These are phyloP conservation scores for Exophiala mesophila DNA, from an alignment of 2,329 filamentous ascomycete species.

Conservation along the genomic window DNA sequence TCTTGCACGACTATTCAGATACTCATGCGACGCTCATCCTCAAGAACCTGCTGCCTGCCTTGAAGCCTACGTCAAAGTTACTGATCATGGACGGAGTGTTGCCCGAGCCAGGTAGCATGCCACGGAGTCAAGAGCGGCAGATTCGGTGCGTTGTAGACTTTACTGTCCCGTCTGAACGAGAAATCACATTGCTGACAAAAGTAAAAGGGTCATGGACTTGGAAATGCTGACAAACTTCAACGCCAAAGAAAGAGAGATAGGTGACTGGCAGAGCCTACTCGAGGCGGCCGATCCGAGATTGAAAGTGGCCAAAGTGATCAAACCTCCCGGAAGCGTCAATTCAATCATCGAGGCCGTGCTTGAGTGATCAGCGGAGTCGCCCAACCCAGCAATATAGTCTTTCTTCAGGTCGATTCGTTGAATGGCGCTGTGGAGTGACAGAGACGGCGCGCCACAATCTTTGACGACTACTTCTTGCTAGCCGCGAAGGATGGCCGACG, in stretches of 20 bases:
- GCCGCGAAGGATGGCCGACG: slow-evolving; percentile 57
- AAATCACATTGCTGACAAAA: slow-evolving; percentile 1
- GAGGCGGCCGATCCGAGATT: slow-evolving; percentile 15
- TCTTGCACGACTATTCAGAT: not conserved
- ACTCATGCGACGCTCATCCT: not conserved
- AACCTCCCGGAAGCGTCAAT: slow-evolving; percentile 14
- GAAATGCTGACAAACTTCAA: slow-evolving; percentile 24
- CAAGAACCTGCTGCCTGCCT: not conserved
- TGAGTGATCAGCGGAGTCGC: slow-evolving; percentile 78
- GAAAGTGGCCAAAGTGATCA: slow-evolving; percentile 11
- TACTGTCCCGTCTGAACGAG: not conserved
- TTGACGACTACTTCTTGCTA: slow-evolving; percentile 79
- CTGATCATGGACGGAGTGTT: not conserved
- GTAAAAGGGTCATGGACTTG: slow-evolving; percentile 11
- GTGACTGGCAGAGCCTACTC: slow-evolving; percentile 17
- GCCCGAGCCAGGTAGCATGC: too few species aligned
- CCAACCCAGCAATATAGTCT: slow-evolving; percentile 71
- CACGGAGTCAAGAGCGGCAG: slow-evolving; percentile 1
- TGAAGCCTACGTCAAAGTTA: not conserved
- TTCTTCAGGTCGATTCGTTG: slow-evolving; percentile 80
- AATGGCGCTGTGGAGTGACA: slow-evolving; percentile 45
- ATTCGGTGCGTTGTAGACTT: slow-evolving; percentile 1
- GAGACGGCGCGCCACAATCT: slow-evolving; percentile 69
- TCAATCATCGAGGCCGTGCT: slow-evolving; percentile 19
- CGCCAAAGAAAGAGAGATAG: slow-evolving; percentile 16